These are phyloP conservation scores for Aspergillus saccharolyticus DNA, from an alignment of 495 filamentous ascomycete species.

Conservation along the genomic window DNA sequence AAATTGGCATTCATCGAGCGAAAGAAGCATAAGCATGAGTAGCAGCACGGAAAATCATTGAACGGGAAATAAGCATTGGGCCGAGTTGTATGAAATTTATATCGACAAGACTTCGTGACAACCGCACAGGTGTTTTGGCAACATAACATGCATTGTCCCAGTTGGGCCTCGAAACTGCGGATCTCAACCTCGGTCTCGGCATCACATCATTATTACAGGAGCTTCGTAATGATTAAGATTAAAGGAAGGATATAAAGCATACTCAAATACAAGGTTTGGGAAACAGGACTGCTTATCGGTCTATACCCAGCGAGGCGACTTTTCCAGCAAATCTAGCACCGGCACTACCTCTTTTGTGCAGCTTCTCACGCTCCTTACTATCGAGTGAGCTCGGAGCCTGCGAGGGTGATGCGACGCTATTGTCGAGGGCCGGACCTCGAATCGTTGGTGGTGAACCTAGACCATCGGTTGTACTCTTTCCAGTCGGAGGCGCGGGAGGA, in stretches of 20 bases:
- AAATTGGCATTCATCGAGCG: no score
- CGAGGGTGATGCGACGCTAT: conserved; percentile 16
- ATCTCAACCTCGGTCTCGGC: conserved; percentile 5
- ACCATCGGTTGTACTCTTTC: conserved; percentile 32
- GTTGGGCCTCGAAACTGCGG: not conserved
- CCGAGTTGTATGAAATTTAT: not conserved
- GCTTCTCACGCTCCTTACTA: conserved; percentile 43
- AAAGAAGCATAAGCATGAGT: not conserved
- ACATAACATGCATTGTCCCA: not conserved
- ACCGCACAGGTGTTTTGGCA: not conserved
- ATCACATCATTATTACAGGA: conserved; percentile 13
- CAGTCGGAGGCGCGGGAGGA: conserved; percentile 13
- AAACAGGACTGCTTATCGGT: conserved; percentile 23
- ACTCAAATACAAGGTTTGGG: not conserved
- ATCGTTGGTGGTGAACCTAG: conserved; percentile 46
- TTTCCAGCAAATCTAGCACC: conserved; percentile 47
- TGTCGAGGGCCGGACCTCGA: conserved; percentile 27
- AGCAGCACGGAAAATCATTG: not conserved
- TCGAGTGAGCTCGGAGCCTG: conserved; percentile 30
- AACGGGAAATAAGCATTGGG: not conserved
- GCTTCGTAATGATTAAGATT: conserved; percentile 21
- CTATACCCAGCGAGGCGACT: conserved; percentile 42
- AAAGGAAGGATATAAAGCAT: not conserved
- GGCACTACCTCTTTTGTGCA: conserved; percentile 49
- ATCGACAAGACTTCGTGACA: not conserved